Percentiles rank a stretch among this genome's conserved stretches.
phyloP scores from a whole-genome alignment of 306 rosid species.

The Dalbergia cultrata region DNA sequence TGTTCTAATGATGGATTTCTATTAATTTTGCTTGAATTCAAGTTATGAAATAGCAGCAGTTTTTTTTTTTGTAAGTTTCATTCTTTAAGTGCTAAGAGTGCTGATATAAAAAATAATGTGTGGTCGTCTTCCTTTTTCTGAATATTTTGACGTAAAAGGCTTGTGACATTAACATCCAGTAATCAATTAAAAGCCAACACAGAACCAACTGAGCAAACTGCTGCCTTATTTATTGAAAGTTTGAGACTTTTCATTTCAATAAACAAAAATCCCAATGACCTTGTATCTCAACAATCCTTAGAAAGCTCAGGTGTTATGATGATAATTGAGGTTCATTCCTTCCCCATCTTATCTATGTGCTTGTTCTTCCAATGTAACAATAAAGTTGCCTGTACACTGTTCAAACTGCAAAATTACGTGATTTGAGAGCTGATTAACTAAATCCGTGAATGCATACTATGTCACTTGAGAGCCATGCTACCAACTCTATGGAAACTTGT shows the following conservation, averaged over 20 bases:
- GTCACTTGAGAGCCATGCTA: conserved; percentile 7
- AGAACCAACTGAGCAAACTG: conserved; percentile 16
- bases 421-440: not conserved
- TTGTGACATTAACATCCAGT: conserved; percentile 8
- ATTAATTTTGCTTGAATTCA: too few species aligned
- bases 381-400: not conserved
- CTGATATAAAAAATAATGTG: too few species aligned
- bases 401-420: conserved; percentile 8
- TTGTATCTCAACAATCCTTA: conserved; percentile 7
- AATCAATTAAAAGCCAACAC: conserved; percentile 23
- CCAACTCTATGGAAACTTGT: not conserved
- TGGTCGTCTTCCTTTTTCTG: not conserved
- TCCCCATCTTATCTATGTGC: not conserved
- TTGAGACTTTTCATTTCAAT: conserved; percentile 26
- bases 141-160: not conserved
- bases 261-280: not conserved
- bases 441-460: not conserved
- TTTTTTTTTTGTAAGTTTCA: too few species aligned
- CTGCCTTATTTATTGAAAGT: not conserved
- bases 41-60: too few species aligned
- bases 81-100: too few species aligned
- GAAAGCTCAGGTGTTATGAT: not conserved
- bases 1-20: too few species aligned
- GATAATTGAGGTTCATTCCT: not conserved
- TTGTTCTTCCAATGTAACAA: conserved; percentile 1